These are phyloP conservation scores for Saussurea involucrata DNA, from an alignment of 129 eudicot genomes.

Conservation along the genomic window DNA sequence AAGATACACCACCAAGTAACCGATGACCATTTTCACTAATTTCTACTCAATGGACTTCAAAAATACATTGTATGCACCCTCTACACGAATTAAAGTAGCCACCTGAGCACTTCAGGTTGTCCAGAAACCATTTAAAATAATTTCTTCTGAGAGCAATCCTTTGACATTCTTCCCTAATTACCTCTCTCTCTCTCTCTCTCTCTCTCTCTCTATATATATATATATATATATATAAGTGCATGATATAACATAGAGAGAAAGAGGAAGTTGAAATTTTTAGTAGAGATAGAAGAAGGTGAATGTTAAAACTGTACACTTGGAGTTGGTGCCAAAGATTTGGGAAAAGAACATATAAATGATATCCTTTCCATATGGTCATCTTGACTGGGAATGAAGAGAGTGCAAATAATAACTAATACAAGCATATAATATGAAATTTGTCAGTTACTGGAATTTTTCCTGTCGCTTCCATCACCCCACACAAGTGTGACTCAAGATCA, in stretches of 20 bases:
- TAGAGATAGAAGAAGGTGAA: no score
- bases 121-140: background rate
- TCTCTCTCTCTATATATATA: background rate
- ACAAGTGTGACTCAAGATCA: slow-evolving; percentile 66
- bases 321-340: background rate
- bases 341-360: background rate
- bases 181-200: background rate
- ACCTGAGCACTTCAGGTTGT: slow-evolving; percentile 3
- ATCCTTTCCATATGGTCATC: slow-evolving; percentile 7
- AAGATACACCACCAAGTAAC: slow-evolving; percentile 17
- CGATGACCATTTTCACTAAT: slow-evolving; percentile 5
- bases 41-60: background rate
- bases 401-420: background rate
- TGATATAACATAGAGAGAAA: background rate
- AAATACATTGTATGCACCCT: background rate
- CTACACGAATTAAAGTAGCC: background rate
- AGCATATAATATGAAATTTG: background rate
- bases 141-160: background rate
- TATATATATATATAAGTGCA: background rate
- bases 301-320: no score
- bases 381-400: slow-evolving; percentile 1
- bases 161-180: slow-evolving; percentile 1
- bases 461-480: slow-evolving; percentile 65
- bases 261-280: no score
- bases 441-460: slow-evolving; percentile 79